phyloP scores from a whole-genome alignment of 352 stramenopile genomes.

The Globisporangium radiosum region DNA sequence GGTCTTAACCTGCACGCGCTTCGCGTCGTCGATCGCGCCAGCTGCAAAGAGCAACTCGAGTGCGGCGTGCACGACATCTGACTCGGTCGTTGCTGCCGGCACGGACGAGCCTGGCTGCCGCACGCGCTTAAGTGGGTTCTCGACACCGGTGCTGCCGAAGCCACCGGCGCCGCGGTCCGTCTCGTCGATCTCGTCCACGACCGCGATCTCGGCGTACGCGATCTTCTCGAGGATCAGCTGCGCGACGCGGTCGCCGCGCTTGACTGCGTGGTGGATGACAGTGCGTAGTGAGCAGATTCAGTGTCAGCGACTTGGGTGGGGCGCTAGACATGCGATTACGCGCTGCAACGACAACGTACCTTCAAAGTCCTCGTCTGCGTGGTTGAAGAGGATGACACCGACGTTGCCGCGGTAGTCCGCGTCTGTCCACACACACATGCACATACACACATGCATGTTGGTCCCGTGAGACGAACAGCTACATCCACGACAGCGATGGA shows the following conservation, averaged over 20 bases:
- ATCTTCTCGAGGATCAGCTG: conserved; percentile 98
- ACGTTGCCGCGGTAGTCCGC: conserved; percentile 97
- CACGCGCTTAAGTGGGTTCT: conserved; percentile 49
- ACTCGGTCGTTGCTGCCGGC: conserved; percentile 3
- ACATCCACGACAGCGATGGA: neutral
- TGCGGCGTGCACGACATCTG: conserved; percentile 24
- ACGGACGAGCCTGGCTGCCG: conserved; percentile 11
- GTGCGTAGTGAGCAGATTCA: neutral
- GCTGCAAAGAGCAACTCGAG: conserved; percentile 44
- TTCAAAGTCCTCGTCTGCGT: conserved; percentile 91
- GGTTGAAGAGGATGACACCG: conserved; percentile 99
- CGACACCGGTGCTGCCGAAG: conserved; percentile 94
- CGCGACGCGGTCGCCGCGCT: conserved; percentile 94
- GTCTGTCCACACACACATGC: conserved; percentile 33
- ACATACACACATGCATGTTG: neutral
- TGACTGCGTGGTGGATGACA: conserved; percentile 38
- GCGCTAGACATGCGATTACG: neutral
- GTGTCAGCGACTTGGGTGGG: neutral
- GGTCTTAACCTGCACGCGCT: conserved; percentile 44
- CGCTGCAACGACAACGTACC: conserved; percentile 11
- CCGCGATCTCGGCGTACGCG: conserved; percentile 83
- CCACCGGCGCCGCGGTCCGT: conserved; percentile 91
- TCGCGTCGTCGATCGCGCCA: conserved; percentile 43
- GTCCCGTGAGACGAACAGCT: no score
- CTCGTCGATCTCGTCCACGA: conserved; percentile 94